phyloP scores from a whole-genome alignment of 2,329 filamentous ascomycete genomes.

The Trichoderma hamatum region DNA sequence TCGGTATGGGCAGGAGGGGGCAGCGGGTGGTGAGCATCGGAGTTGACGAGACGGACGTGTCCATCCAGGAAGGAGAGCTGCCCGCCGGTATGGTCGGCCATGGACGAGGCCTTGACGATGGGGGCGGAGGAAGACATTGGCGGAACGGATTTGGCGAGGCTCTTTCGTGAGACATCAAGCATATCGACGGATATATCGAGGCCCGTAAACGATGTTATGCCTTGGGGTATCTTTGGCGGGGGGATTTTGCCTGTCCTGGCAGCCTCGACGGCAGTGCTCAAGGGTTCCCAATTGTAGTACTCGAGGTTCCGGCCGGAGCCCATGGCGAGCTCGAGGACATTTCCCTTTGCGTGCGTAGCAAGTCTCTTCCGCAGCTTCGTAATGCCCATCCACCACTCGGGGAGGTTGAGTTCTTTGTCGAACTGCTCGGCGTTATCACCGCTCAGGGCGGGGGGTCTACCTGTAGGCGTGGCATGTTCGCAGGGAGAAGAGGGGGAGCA shows the following conservation, averaged over 20 bases:
- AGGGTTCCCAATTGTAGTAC: slow-evolving; percentile 59
- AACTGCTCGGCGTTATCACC: slow-evolving; percentile 57
- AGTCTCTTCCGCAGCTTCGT: slow-evolving; percentile 53
- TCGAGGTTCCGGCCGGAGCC: slow-evolving; percentile 64
- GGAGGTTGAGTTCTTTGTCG: slow-evolving; percentile 60
- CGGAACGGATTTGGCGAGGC: slow-evolving; percentile 52
- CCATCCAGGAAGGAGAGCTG: slow-evolving; percentile 46
- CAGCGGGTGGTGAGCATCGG: slow-evolving; percentile 51
- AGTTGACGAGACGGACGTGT: slow-evolving; percentile 52
- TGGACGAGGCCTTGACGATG: slow-evolving; percentile 40
- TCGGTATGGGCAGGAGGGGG: slow-evolving; percentile 45
- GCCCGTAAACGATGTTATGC: slow-evolving; percentile 61
- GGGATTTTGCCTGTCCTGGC: slow-evolving; percentile 28
- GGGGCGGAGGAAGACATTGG: slow-evolving; percentile 40
- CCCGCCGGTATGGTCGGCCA: slow-evolving; percentile 42
- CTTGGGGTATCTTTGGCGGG: slow-evolving; percentile 27
- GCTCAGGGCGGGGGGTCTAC: slow-evolving; percentile 52
- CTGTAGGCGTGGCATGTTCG: slow-evolving; percentile 49
- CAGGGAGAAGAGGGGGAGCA: slow-evolving; percentile 33
- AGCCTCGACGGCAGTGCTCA: slow-evolving; percentile 36
- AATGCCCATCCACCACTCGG: slow-evolving; percentile 62
- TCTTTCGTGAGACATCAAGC: slow-evolving; percentile 59
- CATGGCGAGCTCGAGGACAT: slow-evolving; percentile 65
- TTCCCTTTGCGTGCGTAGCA: slow-evolving; percentile 52
- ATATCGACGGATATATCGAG: slow-evolving; percentile 64